Percentiles rank a stretch among this genome's conserved stretches.
Evolutionary conservation across 2,329 filamentous ascomycete genomes (phyloP).

Genomic region (Colletotrichum costaricense): DNA sequence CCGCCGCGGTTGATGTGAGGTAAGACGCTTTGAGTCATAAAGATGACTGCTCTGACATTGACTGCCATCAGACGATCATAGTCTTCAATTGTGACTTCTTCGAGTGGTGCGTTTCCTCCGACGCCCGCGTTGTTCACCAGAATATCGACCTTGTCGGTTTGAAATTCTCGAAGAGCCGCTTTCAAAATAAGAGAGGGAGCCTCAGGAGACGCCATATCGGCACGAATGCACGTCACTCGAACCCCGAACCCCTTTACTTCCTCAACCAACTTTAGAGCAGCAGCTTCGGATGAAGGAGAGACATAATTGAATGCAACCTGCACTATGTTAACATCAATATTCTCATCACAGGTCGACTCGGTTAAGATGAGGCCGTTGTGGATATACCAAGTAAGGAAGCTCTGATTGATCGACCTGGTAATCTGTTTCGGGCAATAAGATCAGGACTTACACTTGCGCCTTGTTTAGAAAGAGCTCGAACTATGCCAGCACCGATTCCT

Average conservation of each 20-base stretch:
- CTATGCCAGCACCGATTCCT: conserved; percentile 69
- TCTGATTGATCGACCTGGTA: too few relatives aligned
- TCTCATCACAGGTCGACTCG: too few relatives aligned
- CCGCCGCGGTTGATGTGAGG: conserved; percentile 44
- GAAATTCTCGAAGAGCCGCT: background rate
- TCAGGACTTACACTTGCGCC: conserved; percentile 47
- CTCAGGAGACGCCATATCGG: conserved; percentile 20
- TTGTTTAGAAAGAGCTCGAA: conserved; percentile 70
- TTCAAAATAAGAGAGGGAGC: conserved; percentile 1
- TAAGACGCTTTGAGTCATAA: conserved; percentile 45
- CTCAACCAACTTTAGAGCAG: background rate
- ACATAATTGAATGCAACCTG: conserved; percentile 30
- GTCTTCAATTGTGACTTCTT: conserved; percentile 15
- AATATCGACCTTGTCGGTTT: conserved; percentile 18
- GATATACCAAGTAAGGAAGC: background rate
- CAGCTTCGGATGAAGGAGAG: conserved; percentile 10
- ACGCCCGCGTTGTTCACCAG: conserved; percentile 25
- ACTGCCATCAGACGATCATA: conserved; percentile 20
- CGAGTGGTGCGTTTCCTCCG: conserved; percentile 6
- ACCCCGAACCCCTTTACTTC: conserved; percentile 9
- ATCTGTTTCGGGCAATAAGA: background rate
- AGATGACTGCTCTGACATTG: conserved; percentile 38
- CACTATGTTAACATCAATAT: background rate
- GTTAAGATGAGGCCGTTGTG: background rate
- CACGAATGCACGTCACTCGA: conserved; percentile 6